These are phyloP conservation scores for Cephalotrichum gorgonifer DNA, from an alignment of 2,329 filamentous ascomycete species.

Conservation along the genomic window DNA sequence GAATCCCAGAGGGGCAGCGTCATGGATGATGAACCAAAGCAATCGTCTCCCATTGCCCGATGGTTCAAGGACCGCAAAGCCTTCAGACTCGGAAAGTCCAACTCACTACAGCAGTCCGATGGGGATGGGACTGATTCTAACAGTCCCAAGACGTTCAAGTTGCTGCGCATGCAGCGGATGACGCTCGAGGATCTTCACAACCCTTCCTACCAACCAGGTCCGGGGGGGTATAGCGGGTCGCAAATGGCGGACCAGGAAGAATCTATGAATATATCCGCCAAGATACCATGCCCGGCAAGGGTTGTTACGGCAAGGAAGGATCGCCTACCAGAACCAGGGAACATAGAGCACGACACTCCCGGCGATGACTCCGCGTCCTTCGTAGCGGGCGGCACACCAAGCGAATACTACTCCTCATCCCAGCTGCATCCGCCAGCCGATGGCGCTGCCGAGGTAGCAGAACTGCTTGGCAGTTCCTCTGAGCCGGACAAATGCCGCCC, in stretches of 20 bases:
- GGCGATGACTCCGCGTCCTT: too few species aligned
- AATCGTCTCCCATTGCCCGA: background rate
- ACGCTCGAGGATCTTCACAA: background rate
- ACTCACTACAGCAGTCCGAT: background rate
- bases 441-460: too few species aligned
- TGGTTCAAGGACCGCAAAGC: background rate
- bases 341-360: too few species aligned
- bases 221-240: background rate
- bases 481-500: background rate
- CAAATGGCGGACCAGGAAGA: background rate
- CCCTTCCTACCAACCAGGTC: background rate
- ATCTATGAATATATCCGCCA: too few species aligned
- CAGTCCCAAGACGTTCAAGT: background rate
- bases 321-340: too few species aligned
- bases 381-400: too few species aligned
- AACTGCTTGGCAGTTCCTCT: background rate
- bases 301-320: too few species aligned
- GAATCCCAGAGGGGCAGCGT: background rate
- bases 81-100: background rate
- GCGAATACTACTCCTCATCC: too few species aligned
- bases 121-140: background rate
- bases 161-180: background rate
- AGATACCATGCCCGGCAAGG: too few species aligned
- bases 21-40: background rate
- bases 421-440: too few species aligned